Evolutionary conservation across 805 yeast genomes (phyloP), one percentile per base, ranked within the genome.

Genomic region (Nakazawaea ambrosiae): DNA sequence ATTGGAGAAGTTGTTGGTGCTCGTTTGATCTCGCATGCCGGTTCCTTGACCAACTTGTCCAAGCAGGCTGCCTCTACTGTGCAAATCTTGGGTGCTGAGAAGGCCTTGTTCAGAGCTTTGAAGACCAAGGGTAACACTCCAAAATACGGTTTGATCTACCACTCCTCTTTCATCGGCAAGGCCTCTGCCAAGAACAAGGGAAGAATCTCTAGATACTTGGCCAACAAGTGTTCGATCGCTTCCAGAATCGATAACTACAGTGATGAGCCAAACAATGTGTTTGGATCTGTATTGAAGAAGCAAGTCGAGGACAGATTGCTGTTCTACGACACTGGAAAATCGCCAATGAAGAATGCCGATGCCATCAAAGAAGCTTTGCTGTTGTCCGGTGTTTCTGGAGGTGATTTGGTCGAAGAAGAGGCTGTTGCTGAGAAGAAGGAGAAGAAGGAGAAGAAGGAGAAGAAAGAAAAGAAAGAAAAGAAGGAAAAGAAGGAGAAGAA

Each of bases 1-100:
- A 90, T 92, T 58, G 98, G 98, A 62, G 98, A 92, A 71, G 92
- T 90, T 61, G 95, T 92, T 49, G 98, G 98, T 68, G 98, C 98
- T 34, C 78, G 98, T 65, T 76, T 92, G 55, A 92, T 92, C 49
- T 90, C 98, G 42, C 97, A 92, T 55, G 97, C 98, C 45, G 98
- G 98, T 65, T 88, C 97, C 50, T 75, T 92, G 61, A 89, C 96
- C 47, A 90, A 84, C 68, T 70, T 92, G 61, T 88, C 97, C 42
- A 92, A 92, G 62, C 96, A 89, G 69, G 97, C 98, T 55, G 98
- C 98, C 41, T 92, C 98, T 18, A 92, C 98, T 43, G 97, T 92
- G 44, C 98, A 92, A 73, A 88, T 88, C 53, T 74, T 88, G 58
- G 97, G 97, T 67, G 96, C 97, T 53, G 97, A 88, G 68, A 88